A percentile compares a stretch with the other conserved stretches of the same genome.
These are phyloP conservation scores for Medicago arabica DNA, from an alignment of 306 rosid species.

Conservation along the genomic window DNA sequence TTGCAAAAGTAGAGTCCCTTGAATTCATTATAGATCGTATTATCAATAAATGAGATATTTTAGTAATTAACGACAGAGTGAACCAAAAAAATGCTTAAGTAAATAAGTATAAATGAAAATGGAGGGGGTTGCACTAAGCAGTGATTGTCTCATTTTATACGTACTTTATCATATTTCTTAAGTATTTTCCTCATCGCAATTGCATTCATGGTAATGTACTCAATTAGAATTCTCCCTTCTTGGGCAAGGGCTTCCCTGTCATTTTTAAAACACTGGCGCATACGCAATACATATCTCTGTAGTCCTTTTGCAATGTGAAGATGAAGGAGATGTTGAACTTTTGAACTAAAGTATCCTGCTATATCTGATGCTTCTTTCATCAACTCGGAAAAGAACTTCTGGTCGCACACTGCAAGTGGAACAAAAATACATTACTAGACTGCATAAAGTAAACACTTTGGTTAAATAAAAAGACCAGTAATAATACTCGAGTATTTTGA, in stretches of 20 bases:
- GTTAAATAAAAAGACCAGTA: background rate
- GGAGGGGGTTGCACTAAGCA: background rate
- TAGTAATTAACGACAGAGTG: background rate
- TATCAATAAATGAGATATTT: background rate
- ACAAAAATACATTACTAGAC: constrained; percentile 31
- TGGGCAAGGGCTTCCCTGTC: constrained; percentile 62
- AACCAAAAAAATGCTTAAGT: constrained; percentile 11
- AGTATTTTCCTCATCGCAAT: constrained; percentile 90
- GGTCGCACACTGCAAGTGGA: constrained; percentile 68
- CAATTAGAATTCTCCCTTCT: constrained; percentile 76
- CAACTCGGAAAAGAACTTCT: constrained; percentile 76
- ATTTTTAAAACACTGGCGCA: constrained; percentile 71
- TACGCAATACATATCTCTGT: constrained; percentile 63
- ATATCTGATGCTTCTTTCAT: constrained; percentile 85
- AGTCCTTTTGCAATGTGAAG: constrained; percentile 78
- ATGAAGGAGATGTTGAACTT: constrained; percentile 80
- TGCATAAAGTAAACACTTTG: constrained; percentile 4
- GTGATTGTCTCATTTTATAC: constrained; percentile 31
- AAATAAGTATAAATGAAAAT: constrained; percentile 29
- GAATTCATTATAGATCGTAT: background rate
- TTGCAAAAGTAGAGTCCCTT: background rate
- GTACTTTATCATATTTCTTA: constrained; percentile 91
- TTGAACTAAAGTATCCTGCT: constrained; percentile 70
- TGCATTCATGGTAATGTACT: constrained; percentile 85
- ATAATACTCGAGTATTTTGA: constrained; percentile 2